These are phyloP conservation scores for Quercus engelmannii DNA, from an alignment of 306 rosid species.

Conservation along the genomic window DNA sequence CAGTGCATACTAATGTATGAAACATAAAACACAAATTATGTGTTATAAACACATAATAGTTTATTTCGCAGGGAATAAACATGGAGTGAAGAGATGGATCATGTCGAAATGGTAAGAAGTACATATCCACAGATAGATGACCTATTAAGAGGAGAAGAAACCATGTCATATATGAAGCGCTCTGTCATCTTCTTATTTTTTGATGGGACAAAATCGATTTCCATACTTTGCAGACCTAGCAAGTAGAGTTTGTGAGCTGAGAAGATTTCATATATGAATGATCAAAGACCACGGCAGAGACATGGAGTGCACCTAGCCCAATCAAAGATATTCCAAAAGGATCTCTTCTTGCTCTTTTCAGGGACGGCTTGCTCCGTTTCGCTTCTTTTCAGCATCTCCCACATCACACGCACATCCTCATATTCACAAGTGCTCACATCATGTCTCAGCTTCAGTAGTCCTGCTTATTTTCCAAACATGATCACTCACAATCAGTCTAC, in stretches of 20 bases:
- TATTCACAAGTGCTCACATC: conserved; percentile 73
- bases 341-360: conserved; percentile 27
- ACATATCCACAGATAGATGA: conserved; percentile 33
- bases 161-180: conserved; percentile 23
- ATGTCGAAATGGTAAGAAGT: conserved; percentile 19
- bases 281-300: conserved; percentile 27
- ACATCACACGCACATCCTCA: conserved; percentile 82
- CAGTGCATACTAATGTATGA: conserved; percentile 22
- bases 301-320: conserved; percentile 65
- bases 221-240: conserved; percentile 22
- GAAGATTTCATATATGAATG: conserved; percentile 12
- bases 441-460: conserved; percentile 46
- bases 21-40: background rate
- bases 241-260: conserved; percentile 9
- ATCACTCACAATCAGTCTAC: background rate
- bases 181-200: conserved; percentile 20
- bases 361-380: conserved; percentile 38
- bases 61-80: conserved; percentile 21
- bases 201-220: conserved; percentile 23
- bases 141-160: conserved; percentile 19
- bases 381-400: conserved; percentile 71
- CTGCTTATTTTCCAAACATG: conserved; percentile 32
- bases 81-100: conserved; percentile 6
- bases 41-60: background rate
- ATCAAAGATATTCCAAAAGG: conserved; percentile 32